Evolutionary conservation across 1,139 yeast species (phyloP), one percentile per base, ranked within the genome.

Genomic region (Magnusiomyces paraingens): DNA sequence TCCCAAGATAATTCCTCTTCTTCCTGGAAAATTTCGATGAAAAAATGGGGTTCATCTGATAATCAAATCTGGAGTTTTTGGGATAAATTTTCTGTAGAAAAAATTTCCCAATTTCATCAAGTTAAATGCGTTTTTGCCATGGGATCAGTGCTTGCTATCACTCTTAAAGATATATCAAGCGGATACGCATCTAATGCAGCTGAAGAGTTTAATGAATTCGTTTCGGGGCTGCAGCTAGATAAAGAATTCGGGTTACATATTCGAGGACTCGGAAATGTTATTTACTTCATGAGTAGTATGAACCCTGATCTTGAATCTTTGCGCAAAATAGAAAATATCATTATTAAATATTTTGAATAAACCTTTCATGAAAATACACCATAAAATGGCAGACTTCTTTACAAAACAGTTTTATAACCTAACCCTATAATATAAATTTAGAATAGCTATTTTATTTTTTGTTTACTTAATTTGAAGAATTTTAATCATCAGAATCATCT

Each of bases 121-220:
- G 61, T 65, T 14, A 62, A 61, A 2, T 60, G 62, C 10, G 62
- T 59, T 4, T 59, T 65, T 35, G 59, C 64, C 5, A 55, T 64
- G 38, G 67, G 67, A 2, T 53, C 63, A 17, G 66, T 65, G 12
- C 52, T 64, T 5, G 66, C 66, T 17, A 54, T 64, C 18, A 58
- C 62, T 40, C 54, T 65, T 22, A 58, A 59, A 47, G 64, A 61
- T 41, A 41, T 26, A 47, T 41, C 36, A 38, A 52, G 20, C 21
- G 64, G 64, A 8, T 61, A 60, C 51, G 54, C 59, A 1, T 60
- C 63, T 1, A 58, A 52, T 15, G 61, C 57, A 8, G 35, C 32
- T 2, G 53, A 48, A 12, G 52, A 52, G n/a, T 58, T 60, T 58
- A 60, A 57, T 36, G 49, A 29, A 10, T 40, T 4, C 5, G 2